These are phyloP conservation scores for Mortierella sp. DNA, from an alignment of 371 early-diverging fungal genomes.

Conservation along the genomic window DNA sequence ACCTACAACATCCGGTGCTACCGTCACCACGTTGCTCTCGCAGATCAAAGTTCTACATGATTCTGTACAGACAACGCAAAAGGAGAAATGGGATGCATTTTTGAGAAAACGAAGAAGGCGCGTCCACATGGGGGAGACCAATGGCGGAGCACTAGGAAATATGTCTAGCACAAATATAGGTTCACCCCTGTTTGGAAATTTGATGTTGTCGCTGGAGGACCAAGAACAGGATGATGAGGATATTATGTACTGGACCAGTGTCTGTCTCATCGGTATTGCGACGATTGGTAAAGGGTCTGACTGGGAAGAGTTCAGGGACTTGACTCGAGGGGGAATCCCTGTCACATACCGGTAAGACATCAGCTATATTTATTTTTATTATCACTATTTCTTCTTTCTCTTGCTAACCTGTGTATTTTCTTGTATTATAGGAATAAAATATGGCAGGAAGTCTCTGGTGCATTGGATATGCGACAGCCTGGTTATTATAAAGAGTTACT, in stretches of 20 bases:
- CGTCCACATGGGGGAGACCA: slow-evolving; percentile 44
- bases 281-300: slow-evolving; percentile 53
- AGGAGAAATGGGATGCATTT: slow-evolving; percentile 56
- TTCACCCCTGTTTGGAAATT: slow-evolving; percentile 37
- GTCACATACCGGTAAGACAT: slow-evolving; percentile 44
- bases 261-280: slow-evolving; percentile 49
- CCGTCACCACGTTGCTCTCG: slow-evolving; percentile 46
- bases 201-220: slow-evolving; percentile 34
- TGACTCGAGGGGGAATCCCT: slow-evolving; percentile 58
- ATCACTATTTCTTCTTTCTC: not conserved
- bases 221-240: slow-evolving; percentile 54
- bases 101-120: slow-evolving; percentile 44
- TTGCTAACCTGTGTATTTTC: not conserved
- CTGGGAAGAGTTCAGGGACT: slow-evolving; percentile 52
- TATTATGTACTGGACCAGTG: slow-evolving; percentile 47
- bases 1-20: slow-evolving; percentile 34
- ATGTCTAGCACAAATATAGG: slow-evolving; percentile 43
- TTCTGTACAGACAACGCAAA: slow-evolving; percentile 49
- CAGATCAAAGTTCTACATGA: slow-evolving; percentile 57
- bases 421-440: slow-evolving; percentile 45
- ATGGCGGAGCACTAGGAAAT: slow-evolving; percentile 34
- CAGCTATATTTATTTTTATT: not conserved
- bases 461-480: slow-evolving; percentile 45
- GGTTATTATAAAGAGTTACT: slow-evolving; percentile 55
- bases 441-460: slow-evolving; percentile 59